phyloP scores from a whole-genome alignment of 2,329 filamentous ascomycete genomes.

The Incumbomyces delicatus region DNA sequence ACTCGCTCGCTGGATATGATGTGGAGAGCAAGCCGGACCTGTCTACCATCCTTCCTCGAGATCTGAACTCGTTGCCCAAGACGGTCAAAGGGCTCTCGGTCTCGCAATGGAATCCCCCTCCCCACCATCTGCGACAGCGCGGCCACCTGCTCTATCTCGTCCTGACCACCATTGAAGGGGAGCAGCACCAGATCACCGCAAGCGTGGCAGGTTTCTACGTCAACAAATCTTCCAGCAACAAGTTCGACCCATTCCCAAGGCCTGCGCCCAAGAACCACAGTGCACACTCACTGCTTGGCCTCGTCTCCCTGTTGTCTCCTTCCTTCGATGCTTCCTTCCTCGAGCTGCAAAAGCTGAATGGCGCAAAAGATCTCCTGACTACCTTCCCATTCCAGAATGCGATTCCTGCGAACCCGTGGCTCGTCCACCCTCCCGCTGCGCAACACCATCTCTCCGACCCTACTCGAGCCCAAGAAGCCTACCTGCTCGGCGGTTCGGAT shows the following conservation, averaged over 20 bases:
- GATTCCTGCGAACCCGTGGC: constrained; percentile 84
- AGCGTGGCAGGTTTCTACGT: constrained; percentile 94
- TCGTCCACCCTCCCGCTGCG: constrained; percentile 59
- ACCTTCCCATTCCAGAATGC: constrained; percentile 95
- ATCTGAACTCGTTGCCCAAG: constrained; percentile 64
- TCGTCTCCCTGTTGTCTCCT: constrained; percentile 70
- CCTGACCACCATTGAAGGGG: constrained; percentile 83
- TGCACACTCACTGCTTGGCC: constrained; percentile 74
- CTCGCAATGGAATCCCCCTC: constrained; percentile 93
- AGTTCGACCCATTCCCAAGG: constrained; percentile 83
- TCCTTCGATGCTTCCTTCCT: constrained; percentile 71
- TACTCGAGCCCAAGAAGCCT: constrained; percentile 85
- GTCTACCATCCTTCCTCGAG: constrained; percentile 59
- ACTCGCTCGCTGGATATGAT: constrained; percentile 63
- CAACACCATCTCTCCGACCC: constrained; percentile 67
- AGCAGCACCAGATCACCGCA: constrained; percentile 86
- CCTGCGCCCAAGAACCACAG: constrained; percentile 65
- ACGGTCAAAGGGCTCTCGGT: constrained; percentile 82
- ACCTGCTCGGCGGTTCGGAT: constrained; percentile 79
- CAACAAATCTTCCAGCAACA: constrained; percentile 89
- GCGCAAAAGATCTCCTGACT: constrained; percentile 73
- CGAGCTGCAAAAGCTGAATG: constrained; percentile 73
- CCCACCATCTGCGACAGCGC: constrained; percentile 78
- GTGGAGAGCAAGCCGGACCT: constrained; percentile 61
- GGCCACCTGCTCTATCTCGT: constrained; percentile 88